Evolutionary conservation across 1,284 basidiomycete genomes (phyloP), one percentile per base, ranked within the genome.

Genomic region (Singerocomus inundabilis): DNA sequence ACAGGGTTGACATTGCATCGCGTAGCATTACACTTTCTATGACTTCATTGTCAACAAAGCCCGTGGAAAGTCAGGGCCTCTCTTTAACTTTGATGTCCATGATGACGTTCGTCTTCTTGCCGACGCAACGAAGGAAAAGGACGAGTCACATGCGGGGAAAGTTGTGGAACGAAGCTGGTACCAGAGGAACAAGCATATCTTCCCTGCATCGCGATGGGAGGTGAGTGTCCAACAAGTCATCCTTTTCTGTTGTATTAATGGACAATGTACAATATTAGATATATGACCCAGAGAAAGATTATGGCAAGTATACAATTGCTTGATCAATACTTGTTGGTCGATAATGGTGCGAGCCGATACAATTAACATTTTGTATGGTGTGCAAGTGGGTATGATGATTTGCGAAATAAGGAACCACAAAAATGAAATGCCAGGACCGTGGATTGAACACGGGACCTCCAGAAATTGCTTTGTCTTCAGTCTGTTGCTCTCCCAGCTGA

Each of bases 41-140:
- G 93, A 98, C 71, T 98, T 99, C 59, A 97, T 99, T 62, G 78
- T 98, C 58, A 97, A 98, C 79, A 98, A 98, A 73, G 93, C 96
- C 4, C 85, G 97, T 26, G 97, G 97, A 18, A 99, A 99, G 71
- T 98, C 94, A 0, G 97, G 96, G 0, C 96, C 96, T 1, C 72
- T 99, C 46, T 99, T 99, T 77, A 97, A 93, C 70, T 99, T 99
- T 69, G 97, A 99, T 69, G 97, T 98, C 7, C 96, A 99, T 70
- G 96, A 99, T 65, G 96, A 99, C 66, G 90, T 99, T 10, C 90
- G 97, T 5, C 70, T 99, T 55, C 76, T 98, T n/a, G 85, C 91
- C 15, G 97, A 99, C 65, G 96, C 96, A 1, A 92, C 93, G 0
- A 84, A 89, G 53, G 96, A 99, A 70, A 99, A 98, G 72, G 94